These are phyloP conservation scores for Coemansia sp. DNA, from an alignment of 192 early-diverging fungal species.

Conservation along the genomic window DNA sequence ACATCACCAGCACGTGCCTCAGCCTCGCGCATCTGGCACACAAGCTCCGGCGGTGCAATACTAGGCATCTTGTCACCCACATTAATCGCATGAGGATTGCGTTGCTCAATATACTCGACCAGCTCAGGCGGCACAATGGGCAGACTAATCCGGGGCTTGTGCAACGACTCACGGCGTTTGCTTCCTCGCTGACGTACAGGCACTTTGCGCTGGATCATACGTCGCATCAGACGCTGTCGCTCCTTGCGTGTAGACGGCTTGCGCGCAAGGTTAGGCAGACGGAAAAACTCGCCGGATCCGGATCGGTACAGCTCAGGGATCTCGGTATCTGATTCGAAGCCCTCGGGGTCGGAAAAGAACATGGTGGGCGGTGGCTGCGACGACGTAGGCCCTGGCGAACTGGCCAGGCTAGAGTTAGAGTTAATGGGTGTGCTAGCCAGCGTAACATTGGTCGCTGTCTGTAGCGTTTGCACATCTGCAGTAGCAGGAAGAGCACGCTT, in stretches of 20 bases:
- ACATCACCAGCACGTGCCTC: not conserved
- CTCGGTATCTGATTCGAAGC: conserved; percentile 13
- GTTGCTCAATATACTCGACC: conserved; percentile 41
- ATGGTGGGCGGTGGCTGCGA: not conserved
- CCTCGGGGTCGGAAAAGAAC: conserved; percentile 14
- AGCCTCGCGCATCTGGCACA: conserved; percentile 18
- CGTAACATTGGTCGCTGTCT: not conserved
- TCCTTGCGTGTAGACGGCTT: conserved; percentile 17
- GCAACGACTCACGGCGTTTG: conserved; percentile 9
- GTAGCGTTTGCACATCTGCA: not conserved
- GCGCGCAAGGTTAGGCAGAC: conserved; percentile 31
- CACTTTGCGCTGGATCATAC: conserved; percentile 16
- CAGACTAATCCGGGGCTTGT: conserved; percentile 31
- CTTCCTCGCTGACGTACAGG: not conserved
- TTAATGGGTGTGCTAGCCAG: not conserved
- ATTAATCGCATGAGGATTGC: conserved; percentile 35
- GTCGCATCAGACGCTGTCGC: conserved; percentile 15
- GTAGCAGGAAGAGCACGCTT: not conserved
- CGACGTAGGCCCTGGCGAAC: not conserved
- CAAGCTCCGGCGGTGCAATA: conserved; percentile 36
- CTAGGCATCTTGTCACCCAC: conserved; percentile 21
- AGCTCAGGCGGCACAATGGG: conserved; percentile 50
- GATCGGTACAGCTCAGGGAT: conserved; percentile 27
- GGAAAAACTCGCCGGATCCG: conserved; percentile 33
- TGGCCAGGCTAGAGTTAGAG: not conserved